Evolutionary conservation across 2,329 filamentous ascomycete genomes (phyloP), one percentile per base, ranked within the genome.

Genomic region (Camptophora hylomeconis): DNA sequence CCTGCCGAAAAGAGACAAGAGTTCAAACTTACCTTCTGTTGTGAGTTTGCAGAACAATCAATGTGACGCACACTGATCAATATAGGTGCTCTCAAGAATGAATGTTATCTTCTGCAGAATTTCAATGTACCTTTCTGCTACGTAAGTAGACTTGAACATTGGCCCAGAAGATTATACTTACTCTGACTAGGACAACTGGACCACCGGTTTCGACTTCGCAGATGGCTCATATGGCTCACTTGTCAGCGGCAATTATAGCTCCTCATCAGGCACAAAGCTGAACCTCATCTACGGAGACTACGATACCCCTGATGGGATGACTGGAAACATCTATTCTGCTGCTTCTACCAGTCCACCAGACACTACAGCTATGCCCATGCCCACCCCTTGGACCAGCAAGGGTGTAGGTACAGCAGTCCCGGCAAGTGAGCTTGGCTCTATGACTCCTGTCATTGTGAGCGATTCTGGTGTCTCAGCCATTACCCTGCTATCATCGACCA

Each of bases 121-220:
- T 46, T 58, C 18, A 50, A 53, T 19, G 47, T 65, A 4, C 57
- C 61, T 2, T 61, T 65, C 46, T 66, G 62, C 49, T 66, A 64
- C 48, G 50, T 50, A 39, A 22, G 31, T 21, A n/a, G n/a, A 7
- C 8, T 12, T 19, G 10, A 13, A 7, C 14, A 22, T 12, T 7
- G 5, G 8, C 17, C 15, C 21, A 14, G n/a, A 12, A 9, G 10
- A 10, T 4, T n/a, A 6, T 14, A 17, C 20, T 20, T 5, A 25
- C 16, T 19, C 17, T 31, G 14, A 5, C 11, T 20, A 53, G 50
- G 63, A 67, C 44, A 56, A 55, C 31, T 67, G 62, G 47, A 67
- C 63, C 4, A 67, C 63, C 11, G 59, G 65, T 38, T 66, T 49
- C 40, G 54, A 54, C 30, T 57, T 67, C 26, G 45, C 57, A 3